Percentiles rank a stretch among this genome's conserved stretches.
phyloP scores from a whole-genome alignment of 768 basidiomycete genomes.

The Leccinum olivaceopallidum region DNA sequence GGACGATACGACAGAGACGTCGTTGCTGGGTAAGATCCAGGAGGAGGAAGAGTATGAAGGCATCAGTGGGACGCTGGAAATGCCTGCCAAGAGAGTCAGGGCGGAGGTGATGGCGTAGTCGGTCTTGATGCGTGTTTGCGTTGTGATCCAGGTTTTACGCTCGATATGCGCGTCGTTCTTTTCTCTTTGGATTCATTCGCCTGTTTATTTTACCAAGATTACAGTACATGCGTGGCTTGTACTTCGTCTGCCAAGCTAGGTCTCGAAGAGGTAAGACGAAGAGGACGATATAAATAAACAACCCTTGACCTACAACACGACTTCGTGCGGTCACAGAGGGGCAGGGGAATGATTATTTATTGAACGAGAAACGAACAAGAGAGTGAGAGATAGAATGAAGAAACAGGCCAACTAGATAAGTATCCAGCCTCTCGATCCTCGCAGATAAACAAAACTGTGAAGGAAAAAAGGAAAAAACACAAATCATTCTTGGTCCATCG shows the following conservation, averaged over 20 bases:
- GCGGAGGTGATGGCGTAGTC: slow-evolving; percentile 20
- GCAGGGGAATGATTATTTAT: no score
- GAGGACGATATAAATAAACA: slow-evolving; percentile 20
- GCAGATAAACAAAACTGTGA: background rate
- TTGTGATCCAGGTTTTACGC: background rate
- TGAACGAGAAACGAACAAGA: slow-evolving; percentile 2
- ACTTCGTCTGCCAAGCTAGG: background rate
- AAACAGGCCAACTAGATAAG: slow-evolving; percentile 28
- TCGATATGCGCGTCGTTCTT: background rate
- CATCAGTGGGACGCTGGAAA: slow-evolving; percentile 15
- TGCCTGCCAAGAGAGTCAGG: slow-evolving; percentile 30
- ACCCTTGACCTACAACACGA: slow-evolving; percentile 8
- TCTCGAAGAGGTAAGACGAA: background rate
- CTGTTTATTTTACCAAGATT: background rate
- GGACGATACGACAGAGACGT: slow-evolving; percentile 16
- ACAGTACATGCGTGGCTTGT: background rate
- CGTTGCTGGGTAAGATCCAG: slow-evolving; percentile 15
- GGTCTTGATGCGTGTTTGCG: background rate
- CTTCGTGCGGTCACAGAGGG: background rate
- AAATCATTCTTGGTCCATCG: no score
- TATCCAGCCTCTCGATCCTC: no score
- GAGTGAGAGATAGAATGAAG: no score
- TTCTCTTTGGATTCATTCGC: background rate
- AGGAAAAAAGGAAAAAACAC: background rate
- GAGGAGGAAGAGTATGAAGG: slow-evolving; percentile 36